Evolutionary conservation across 805 yeast genomes (phyloP), one percentile per base, ranked within the genome.

Genomic region (Candida xiaguanensis): DNA sequence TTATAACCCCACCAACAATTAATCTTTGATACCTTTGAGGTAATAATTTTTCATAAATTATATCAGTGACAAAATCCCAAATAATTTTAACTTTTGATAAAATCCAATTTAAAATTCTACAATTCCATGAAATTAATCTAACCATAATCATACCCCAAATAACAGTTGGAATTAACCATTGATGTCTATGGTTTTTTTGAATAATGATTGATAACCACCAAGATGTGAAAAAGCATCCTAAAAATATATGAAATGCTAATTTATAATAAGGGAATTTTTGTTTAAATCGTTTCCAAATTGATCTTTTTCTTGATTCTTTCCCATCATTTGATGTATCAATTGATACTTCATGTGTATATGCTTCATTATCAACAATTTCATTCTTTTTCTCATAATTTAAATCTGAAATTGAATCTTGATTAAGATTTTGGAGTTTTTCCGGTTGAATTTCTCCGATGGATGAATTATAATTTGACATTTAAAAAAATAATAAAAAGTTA

Each of bases 161-260:
- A 15, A 77, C 55, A 3, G 82, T 76, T 14, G 82, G 82, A 43
- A 77, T 74, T 50, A 77, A 68, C 82, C 82, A 77, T 42, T 66
- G 48, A 45, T 58, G 74, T 39, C 81, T 60, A 33, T 70, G 71
- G 44, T 69, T 65, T 5, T 67, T 51, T 51, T 75, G 82, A 36
- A 71, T 72, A 20, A 77, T 39, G 41, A 77, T 74, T 12, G 78
- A 69, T 31, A 77, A 52, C 82, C 82, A 77, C 77, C 77, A 73
- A 8, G 74, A 59, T n/a, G 78, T 73, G 61, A 74, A 72, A 44
- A 73, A 55, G 53, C 45, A 55, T 23, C 41, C 70, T 58, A 44
- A 52, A 38, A 51, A 59, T n/a, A 58, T 30, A 38, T 55, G 48
- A 20, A 47, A 35, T 4, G 39, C 44, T 12, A 50, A 31, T 34